Percentiles rank a stretch among this genome's conserved stretches.
Conservation (phyloP, 352 stramenopile genomes). For the Hyaloperonospora arabidopsidis region DNA sequence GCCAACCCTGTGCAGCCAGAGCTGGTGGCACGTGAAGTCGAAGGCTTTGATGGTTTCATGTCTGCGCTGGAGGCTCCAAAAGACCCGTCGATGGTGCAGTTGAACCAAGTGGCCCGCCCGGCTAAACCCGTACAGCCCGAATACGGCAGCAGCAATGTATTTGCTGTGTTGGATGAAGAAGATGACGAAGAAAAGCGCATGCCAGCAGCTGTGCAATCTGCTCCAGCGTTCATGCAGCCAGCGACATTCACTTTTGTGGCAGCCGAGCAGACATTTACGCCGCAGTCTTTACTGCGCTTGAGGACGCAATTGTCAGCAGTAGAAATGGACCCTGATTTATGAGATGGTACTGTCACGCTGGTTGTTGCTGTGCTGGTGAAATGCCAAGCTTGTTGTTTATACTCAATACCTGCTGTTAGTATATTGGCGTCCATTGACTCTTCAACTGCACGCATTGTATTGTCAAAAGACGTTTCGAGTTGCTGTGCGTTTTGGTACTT, state of each 20-base stretch:
- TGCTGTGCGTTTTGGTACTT: no score
- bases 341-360: not conserved
- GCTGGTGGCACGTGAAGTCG: conserved; percentile 29
- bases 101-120: conserved; percentile 21
- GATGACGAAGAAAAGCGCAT: conserved; percentile 37
- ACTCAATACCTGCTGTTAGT: no score
- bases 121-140: conserved; percentile 27
- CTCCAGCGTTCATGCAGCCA: conserved; percentile 45
- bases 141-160: conserved; percentile 46
- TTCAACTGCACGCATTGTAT: no score
- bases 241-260: conserved; percentile 58
- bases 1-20: conserved; percentile 18
- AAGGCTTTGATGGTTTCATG: conserved; percentile 68
- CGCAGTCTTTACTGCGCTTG: conserved; percentile 20
- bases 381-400: no score
- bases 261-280: conserved; percentile 16
- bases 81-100: conserved; percentile 22
- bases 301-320: conserved; percentile 13
- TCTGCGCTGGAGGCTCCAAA: conserved; percentile 46
- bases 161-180: conserved; percentile 49
- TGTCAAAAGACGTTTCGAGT: no score
- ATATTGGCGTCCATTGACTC: no score
- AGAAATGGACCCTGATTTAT: conserved; percentile 63
- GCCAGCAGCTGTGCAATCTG: conserved; percentile 7
- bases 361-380: not conserved